Base-by-base conservation (phyloP, 805 yeast species). In the Zygosaccharomyces gambellarensis region DNA sequence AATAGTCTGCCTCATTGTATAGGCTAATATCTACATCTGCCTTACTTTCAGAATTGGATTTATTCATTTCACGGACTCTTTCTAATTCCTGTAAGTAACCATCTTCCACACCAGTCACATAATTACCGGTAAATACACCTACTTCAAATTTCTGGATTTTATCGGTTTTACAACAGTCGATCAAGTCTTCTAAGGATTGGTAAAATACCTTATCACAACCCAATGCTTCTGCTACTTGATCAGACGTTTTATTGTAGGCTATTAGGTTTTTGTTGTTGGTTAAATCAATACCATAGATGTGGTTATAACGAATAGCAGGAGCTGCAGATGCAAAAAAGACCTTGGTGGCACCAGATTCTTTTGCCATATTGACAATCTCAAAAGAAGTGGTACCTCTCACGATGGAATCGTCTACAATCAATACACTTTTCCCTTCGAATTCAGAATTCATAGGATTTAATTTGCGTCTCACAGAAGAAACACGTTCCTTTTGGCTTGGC, bases 251-350 rank as follows among this genome's bases (percentile, higher is more conserved):
- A 59, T 84, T 74, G 70, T 79, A 94, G 5, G 97, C 99, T 40
- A 94, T 97, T 31, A 94, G 76, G 9, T 96, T 96, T 68, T 82
- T 87, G 43, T 92, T 87, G 64, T 94, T 98, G 27, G 99, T 98
- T 53, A 94, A 78, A 72, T 94, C 99, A 57, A 94, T 94, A 67
- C 99, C 99, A 68, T 94, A 94, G 51, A 94, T 89, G 67, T 94
- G 99, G 72, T 94, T 94, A 71, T 75, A 82, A 69, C 99, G 81
- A 61, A 94, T 94, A n/a, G 97, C 95, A 27, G 99, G 99, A 12
- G 99, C 95, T 64, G 97, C 94, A 23, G 96, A 87, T 0, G 99
- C 99, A 68, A 94, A 85, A 67, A 81, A 92, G n/a, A 94, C 99
- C 60, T 82, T 85, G 53, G 80, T 83, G 40, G 99, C 99, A 50